phyloP scores from a whole-genome alignment of 495 filamentous ascomycete species.

The Neurospora sp. region DNA sequence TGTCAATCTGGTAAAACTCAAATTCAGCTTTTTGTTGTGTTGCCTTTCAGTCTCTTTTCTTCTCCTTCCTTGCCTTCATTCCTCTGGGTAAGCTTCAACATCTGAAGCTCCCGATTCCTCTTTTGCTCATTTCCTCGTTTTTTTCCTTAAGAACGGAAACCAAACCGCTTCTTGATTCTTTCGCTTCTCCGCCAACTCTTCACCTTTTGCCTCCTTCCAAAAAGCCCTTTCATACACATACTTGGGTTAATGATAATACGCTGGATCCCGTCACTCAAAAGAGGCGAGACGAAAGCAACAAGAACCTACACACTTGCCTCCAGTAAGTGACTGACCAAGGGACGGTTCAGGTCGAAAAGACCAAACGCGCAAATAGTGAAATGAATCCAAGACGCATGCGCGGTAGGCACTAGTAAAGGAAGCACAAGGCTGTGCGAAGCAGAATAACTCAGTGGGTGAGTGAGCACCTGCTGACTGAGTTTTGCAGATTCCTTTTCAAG shows the following conservation, averaged over 20 bases:
- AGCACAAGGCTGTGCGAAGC: neutral
- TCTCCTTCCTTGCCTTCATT: neutral
- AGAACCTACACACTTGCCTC: neutral
- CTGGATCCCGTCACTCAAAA: neutral
- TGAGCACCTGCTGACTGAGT: neutral
- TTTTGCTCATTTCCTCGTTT: neutral
- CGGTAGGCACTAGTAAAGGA: neutral
- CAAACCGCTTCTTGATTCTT: neutral
- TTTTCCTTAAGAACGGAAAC: neutral
- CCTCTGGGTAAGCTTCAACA: neutral
- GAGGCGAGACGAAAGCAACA: neutral
- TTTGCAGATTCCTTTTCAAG: neutral
- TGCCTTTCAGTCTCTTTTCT: neutral
- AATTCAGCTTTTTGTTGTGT: neutral
- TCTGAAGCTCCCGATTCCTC: neutral
- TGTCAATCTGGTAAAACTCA: neutral
- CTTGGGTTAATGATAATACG: neutral
- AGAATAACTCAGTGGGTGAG: neutral
- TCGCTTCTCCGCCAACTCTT: neutral
- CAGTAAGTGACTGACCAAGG: neutral
- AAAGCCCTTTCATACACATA: neutral
- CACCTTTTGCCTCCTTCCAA: neutral
- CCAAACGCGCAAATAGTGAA: neutral
- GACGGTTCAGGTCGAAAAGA: neutral
- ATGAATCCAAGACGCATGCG: neutral